Base-by-base conservation (phyloP, 2,329 filamentous ascomycete genomes). In the Catunica adiposa region DNA sequence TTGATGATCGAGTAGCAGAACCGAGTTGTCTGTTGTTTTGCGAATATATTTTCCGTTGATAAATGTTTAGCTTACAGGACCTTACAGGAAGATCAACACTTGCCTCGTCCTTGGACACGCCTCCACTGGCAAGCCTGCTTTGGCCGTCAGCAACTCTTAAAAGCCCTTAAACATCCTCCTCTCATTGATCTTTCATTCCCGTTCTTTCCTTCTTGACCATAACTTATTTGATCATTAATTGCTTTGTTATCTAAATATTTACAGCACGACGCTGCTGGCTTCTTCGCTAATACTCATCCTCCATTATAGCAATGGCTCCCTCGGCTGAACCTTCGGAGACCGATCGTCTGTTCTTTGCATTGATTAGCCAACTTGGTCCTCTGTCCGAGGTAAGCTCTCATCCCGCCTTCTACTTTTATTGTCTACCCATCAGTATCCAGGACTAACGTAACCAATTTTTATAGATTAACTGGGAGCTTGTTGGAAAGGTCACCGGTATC, bases 381-480 rank as follows among this genome's bases (percentile, higher is more conserved):
- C n/a, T 37, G 9, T 20, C n/a, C 9, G 20, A 31, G n/a, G 48
- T 51, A 51, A 17, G 48, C 34, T 8, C 17, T 17, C 29, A 8
- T 8, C 14, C 8, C 26, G 17, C 23, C 29, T 34, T 5, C 29
- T 34, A 17, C 15, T 2, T 11, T 20, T 15, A 51, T 34, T 17
- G 3, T 9, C 6, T 15, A 17, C 34, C 48, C 3, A 1, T 11
- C 9, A 26, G 6, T 9, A n/a, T 51, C 17, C 9, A 2, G 14
- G 23, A 22, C 17, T 48, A 9, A 51, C 22, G 9, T 22, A 5
- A 3, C 11, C 23, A 14, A 14, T 23, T 22, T 51, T 17, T 51
- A 17, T 51, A 51, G 48, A 14, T 51, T 22, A 22, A 51, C 29
- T 51, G 48, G 48, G 48, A 51, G 9, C 26, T 22, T 34, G 48